phyloP scores from a whole-genome alignment of 2,329 filamentous ascomycete species.

The Neocucurbitaria cava region DNA sequence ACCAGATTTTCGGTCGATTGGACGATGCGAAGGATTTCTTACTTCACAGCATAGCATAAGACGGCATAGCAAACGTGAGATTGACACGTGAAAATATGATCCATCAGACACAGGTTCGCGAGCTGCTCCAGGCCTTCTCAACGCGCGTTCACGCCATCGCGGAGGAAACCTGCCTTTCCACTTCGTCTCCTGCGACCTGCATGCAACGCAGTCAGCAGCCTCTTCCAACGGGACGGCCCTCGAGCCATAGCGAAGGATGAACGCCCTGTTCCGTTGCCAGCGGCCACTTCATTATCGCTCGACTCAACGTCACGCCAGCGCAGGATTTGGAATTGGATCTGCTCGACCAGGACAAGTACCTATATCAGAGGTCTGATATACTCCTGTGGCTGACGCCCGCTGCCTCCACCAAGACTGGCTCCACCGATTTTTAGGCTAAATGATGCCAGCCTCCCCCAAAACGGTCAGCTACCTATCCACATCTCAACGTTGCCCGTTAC shows the following conservation, averaged over 20 bases:
- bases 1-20: conserved; percentile 1
- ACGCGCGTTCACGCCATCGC: neutral
- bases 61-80: neutral
- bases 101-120: neutral
- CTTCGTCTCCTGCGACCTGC: conserved; percentile 14
- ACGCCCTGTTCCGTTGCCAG: conserved; percentile 9
- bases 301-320: conserved; percentile 16
- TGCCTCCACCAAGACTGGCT: conserved; percentile 23
- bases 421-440: conserved; percentile 38
- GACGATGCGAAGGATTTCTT: neutral
- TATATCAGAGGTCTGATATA: conserved; percentile 33
- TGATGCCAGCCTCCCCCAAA: conserved; percentile 20
- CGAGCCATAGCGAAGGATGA: conserved; percentile 19
- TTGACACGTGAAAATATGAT: conserved; percentile 5
- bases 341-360: conserved; percentile 12
- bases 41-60: neutral
- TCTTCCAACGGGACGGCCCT: conserved; percentile 36
- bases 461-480: conserved; percentile 23
- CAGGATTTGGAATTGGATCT: conserved; percentile 24
- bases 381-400: conserved; percentile 27
- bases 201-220: conserved; percentile 33
- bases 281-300: conserved; percentile 17
- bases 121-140: neutral
- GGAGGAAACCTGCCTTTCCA: neutral
- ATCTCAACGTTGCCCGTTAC: conserved; percentile 24